A percentile compares a stretch with the other conserved stretches of the same genome.
phyloP scores from a whole-genome alignment of 2,329 filamentous ascomycete genomes.

The Trichoderma oligosporum region DNA sequence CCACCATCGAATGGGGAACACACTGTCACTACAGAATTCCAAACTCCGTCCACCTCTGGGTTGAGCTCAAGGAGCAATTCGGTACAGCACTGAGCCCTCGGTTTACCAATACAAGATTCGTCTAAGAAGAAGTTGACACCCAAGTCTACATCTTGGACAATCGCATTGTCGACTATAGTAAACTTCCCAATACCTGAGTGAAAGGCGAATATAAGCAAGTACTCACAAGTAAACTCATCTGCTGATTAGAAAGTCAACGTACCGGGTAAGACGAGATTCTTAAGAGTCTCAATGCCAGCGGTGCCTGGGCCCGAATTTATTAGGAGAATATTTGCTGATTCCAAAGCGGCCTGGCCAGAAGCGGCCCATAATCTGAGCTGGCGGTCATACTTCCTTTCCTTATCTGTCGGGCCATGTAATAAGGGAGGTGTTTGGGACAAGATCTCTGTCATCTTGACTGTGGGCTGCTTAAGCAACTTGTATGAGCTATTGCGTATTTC shows the following conservation, averaged over 20 bases:
- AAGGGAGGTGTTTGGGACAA: slow-evolving; percentile 31
- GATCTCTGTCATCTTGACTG: slow-evolving; percentile 28
- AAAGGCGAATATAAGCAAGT: background rate
- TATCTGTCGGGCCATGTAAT: slow-evolving; percentile 54
- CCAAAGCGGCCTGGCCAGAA: slow-evolving; percentile 82
- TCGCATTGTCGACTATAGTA: slow-evolving; percentile 77
- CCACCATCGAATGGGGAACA: background rate
- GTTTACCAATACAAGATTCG: slow-evolving; percentile 68
- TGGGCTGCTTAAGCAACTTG: slow-evolving; percentile 1
- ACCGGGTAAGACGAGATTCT: slow-evolving; percentile 94
- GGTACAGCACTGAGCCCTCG: slow-evolving; percentile 73
- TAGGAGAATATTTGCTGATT: slow-evolving; percentile 86
- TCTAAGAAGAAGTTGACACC: slow-evolving; percentile 98
- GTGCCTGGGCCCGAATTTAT: slow-evolving; percentile 85
- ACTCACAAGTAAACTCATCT: background rate
- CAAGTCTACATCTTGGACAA: slow-evolving; percentile 76
- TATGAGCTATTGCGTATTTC: background rate
- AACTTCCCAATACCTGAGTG: slow-evolving; percentile 75
- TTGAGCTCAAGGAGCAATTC: slow-evolving; percentile 82
- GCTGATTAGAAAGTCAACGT: slow-evolving; percentile 22
- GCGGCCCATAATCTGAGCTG: slow-evolving; percentile 95
- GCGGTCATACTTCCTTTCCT: slow-evolving; percentile 82
- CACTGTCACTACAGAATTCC: slow-evolving; percentile 49
- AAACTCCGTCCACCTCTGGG: slow-evolving; percentile 81
- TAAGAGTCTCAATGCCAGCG: slow-evolving; percentile 84